Evolutionary conservation across 2,329 filamentous ascomycete species (phyloP).

Genomic region (Cadophora gregata): DNA sequence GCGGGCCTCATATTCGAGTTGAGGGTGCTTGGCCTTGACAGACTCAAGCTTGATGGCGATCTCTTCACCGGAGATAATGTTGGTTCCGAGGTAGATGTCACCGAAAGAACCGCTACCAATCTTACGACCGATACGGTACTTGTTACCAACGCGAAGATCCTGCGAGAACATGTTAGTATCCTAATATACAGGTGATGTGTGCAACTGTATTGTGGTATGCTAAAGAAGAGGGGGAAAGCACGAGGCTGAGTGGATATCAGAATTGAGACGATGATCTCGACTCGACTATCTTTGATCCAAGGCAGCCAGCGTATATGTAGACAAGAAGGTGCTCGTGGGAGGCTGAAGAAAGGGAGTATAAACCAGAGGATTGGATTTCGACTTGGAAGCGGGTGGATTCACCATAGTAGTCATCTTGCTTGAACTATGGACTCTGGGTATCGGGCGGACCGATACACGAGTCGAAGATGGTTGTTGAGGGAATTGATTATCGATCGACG

Average conservation of each 20-base stretch:
- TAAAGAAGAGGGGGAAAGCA: conserved; percentile 5
- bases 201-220: conserved; percentile 14
- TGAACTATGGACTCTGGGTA: conserved; percentile 45
- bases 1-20: conserved; percentile 97
- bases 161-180: conserved; percentile 49
- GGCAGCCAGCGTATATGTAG: conserved; percentile 32
- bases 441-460: conserved; percentile 42
- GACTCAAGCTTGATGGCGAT: conserved; percentile 99
- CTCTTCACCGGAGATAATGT: conserved; percentile 99
- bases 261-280: conserved; percentile 23
- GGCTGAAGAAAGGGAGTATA: conserved; percentile 48
- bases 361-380: conserved; percentile 46
- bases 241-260: conserved; percentile 16
- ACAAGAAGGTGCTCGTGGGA: conserved; percentile 43
- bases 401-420: conserved; percentile 69
- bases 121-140: conserved; percentile 99
- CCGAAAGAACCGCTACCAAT: conserved; percentile 98
- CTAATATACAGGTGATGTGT: conserved; percentile 14
- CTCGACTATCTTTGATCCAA: conserved; percentile 29
- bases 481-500: conserved; percentile 27
- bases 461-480: conserved; percentile 32
- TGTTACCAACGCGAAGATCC: conserved; percentile 99
- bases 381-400: conserved; percentile 48
- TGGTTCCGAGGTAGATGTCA: conserved; percentile 98
- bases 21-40: conserved; percentile 99